Evolutionary conservation across 225 moss, liverwort and hornwort genomes (phyloP).

Genomic region (Pleurozium schreberi): DNA sequence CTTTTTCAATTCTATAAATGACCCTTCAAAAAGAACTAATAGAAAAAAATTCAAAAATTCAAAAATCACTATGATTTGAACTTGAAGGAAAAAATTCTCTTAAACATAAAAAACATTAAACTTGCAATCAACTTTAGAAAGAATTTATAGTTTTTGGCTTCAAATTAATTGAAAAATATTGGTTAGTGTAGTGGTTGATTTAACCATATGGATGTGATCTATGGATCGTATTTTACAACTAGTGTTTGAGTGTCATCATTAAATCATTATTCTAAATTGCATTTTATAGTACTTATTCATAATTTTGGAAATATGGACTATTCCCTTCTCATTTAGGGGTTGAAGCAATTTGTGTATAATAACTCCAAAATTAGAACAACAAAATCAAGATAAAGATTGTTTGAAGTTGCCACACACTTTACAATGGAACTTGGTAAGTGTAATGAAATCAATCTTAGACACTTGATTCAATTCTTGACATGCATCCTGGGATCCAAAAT

Average conservation of each 20-base stretch:
- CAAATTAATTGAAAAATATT: not conserved
- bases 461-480: not conserved
- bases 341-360: not conserved
- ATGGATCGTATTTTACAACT: not conserved
- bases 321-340: rapidly evolving
- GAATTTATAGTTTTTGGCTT: not conserved
- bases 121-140: not conserved
- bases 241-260: no score
- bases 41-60: no score
- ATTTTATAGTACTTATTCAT: no score
- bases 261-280: no score
- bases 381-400: not conserved
- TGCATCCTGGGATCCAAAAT: no score
- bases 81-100: not conserved
- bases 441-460: not conserved
- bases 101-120: not conserved
- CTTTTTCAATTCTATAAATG: not conserved
- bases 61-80: not conserved
- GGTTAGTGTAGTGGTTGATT: no score
- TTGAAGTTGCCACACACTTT: not conserved
- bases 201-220: not conserved
- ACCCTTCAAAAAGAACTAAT: not conserved
- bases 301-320: not conserved
- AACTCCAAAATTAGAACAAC: not conserved
- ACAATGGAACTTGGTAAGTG: not conserved